These are phyloP conservation scores for Lyophyllum atratum DNA, from an alignment of 768 basidiomycete species.

Conservation along the genomic window DNA sequence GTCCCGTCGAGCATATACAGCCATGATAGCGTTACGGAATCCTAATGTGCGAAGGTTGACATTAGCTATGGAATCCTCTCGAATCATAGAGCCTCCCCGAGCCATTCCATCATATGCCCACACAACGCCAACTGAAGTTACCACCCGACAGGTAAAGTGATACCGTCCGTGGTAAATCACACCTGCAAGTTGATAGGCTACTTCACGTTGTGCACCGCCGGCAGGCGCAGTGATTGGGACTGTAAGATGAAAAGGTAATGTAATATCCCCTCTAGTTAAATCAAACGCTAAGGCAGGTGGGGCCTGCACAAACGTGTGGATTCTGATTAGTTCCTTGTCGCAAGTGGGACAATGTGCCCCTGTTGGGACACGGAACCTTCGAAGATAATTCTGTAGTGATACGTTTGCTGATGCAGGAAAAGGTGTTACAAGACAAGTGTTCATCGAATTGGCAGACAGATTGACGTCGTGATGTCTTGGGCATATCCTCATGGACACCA, in stretches of 20 bases:
- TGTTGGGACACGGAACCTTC: background rate
- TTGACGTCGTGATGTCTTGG: background rate
- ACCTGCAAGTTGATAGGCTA: background rate
- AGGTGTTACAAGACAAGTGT: background rate
- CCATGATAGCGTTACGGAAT: background rate
- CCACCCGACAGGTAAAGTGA: slow-evolving; percentile 1
- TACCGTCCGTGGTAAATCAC: slow-evolving; percentile 5
- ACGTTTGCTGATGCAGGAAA: background rate
- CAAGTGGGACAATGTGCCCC: background rate
- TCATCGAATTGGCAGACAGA: background rate
- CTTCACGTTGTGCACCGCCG: background rate
- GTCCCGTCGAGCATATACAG: background rate
- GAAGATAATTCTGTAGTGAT: background rate
- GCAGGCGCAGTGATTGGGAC: background rate
- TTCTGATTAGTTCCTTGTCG: background rate
- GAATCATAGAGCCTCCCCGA: background rate
- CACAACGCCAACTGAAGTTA: background rate
- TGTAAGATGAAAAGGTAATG: background rate
- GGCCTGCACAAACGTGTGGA: background rate
- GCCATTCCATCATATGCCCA: slow-evolving; percentile 6
- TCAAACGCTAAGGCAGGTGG: background rate
- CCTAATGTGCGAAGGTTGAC: background rate
- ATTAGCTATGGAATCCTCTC: background rate
- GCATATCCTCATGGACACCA: background rate
- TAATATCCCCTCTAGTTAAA: background rate